phyloP scores from a whole-genome alignment of 1,284 basidiomycete species.

The Calocybe gambosa region DNA sequence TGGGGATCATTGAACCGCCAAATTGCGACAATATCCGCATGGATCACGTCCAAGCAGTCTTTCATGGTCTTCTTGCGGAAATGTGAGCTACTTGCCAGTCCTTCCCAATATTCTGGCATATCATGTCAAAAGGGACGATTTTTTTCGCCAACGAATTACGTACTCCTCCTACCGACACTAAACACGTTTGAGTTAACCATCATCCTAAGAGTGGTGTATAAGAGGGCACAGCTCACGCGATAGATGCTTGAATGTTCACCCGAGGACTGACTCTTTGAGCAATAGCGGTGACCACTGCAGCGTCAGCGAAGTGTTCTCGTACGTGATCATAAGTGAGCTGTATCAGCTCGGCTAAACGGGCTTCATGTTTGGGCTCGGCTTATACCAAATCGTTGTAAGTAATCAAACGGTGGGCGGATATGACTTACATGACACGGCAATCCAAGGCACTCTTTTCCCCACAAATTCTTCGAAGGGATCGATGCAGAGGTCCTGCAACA shows the following conservation, averaged over 20 bases:
- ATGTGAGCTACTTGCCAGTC: slow-evolving; percentile 13
- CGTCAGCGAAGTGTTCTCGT: slow-evolving; percentile 12
- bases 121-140: slow-evolving; percentile 2
- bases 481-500: slow-evolving; percentile 5
- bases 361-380: slow-evolving; percentile 14
- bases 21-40: slow-evolving; percentile 17
- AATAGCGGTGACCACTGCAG: slow-evolving; percentile 18
- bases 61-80: slow-evolving; percentile 9
- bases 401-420: background rate
- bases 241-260: slow-evolving; percentile 21
- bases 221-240: slow-evolving; percentile 15
- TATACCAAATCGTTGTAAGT: background rate
- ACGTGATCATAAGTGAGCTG: slow-evolving; percentile 16
- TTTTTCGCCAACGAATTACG: slow-evolving; percentile 1
- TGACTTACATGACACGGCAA: slow-evolving; percentile 15
- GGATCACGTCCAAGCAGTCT: slow-evolving; percentile 12
- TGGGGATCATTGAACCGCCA: slow-evolving; percentile 24
- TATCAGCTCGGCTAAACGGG: slow-evolving; percentile 12
- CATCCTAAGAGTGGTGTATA: background rate
- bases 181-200: background rate
- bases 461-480: slow-evolving; percentile 11
- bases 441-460: slow-evolving; percentile 4
- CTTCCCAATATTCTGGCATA: slow-evolving; percentile 16
- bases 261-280: slow-evolving; percentile 20
- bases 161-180: slow-evolving; percentile 14